Conservation (phyloP, 345 rosid genomes). For the Turnera subulata region DNA sequence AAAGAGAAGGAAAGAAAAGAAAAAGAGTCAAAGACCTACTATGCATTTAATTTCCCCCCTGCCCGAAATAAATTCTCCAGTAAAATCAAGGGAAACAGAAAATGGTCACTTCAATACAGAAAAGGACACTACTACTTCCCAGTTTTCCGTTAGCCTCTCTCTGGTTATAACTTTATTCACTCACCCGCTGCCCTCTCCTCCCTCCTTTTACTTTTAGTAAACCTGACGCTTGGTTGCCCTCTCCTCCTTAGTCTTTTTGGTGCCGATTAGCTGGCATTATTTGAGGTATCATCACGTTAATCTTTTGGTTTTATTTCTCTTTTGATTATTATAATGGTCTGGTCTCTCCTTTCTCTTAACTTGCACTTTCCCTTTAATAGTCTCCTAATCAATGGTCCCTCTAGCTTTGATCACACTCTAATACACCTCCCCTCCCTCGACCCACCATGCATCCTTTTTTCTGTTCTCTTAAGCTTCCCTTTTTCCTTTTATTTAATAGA, state of each 20-base stretch:
- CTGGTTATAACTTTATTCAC: too few relatives aligned
- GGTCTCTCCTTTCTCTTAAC: not conserved
- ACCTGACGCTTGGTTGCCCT: conserved; percentile 12
- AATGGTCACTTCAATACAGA: too few relatives aligned
- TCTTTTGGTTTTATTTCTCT: conserved; percentile 1
- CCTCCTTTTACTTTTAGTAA: not conserved
- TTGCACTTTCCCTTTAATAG: not conserved
- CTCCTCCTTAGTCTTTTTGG: conserved; percentile 1
- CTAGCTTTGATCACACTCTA: conserved; percentile 15
- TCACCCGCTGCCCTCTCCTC: not conserved
- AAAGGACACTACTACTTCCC: too few relatives aligned
- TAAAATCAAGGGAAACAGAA: too few relatives aligned
- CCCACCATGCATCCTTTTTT: conserved; percentile 19
- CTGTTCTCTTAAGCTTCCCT: conserved; percentile 18
- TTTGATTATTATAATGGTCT: conserved; percentile 8
- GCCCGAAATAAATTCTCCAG: too few relatives aligned
- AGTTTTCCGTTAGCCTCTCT: too few relatives aligned
- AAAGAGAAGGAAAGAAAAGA: too few relatives aligned
- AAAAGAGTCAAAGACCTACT: too few relatives aligned
- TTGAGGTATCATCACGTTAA: conserved; percentile 25
- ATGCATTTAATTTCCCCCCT: too few relatives aligned
- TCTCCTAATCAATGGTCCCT: not conserved
- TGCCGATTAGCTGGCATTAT: conserved; percentile 17
- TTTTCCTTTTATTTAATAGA: not conserved
- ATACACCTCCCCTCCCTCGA: conserved; percentile 5